Percentiles rank a stretch among this genome's conserved stretches.
Evolutionary conservation across 2,329 filamentous ascomycete species (phyloP).

Genomic region (Xylariaceae sp.): DNA sequence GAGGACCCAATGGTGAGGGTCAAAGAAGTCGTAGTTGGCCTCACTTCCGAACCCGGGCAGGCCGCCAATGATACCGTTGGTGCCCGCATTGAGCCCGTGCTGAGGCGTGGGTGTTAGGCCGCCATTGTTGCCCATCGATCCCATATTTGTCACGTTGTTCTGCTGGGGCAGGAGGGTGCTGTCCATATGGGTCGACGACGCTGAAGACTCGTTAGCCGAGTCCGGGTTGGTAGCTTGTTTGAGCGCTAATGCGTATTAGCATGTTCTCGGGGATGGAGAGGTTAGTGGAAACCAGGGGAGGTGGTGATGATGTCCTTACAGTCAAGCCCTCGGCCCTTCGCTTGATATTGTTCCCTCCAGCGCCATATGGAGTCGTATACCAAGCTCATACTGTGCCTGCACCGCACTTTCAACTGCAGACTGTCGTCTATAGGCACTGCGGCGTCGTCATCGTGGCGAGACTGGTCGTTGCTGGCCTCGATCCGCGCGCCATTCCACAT

Average conservation of each 20-base stretch:
- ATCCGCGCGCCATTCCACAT: constrained; percentile 71
- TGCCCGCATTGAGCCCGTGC: constrained; percentile 38
- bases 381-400: constrained; percentile 77
- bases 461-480: constrained; percentile 41
- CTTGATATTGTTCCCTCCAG: constrained; percentile 75
- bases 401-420: constrained; percentile 75
- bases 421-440: constrained; percentile 58
- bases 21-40: constrained; percentile 79
- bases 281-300: constrained; percentile 24
- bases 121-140: constrained; percentile 45
- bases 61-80: constrained; percentile 45
- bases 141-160: constrained; percentile 43
- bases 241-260: constrained; percentile 51
- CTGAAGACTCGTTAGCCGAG: constrained; percentile 67
- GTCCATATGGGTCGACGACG: constrained; percentile 60
- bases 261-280: constrained; percentile 27
- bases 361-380: constrained; percentile 83
- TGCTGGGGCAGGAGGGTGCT: constrained; percentile 51
- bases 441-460: constrained; percentile 45
- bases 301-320: constrained; percentile 45
- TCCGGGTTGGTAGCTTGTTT: constrained; percentile 85
- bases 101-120: constrained; percentile 47
- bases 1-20: constrained; percentile 89
- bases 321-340: constrained; percentile 66
- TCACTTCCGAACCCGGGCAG: constrained; percentile 54